Base-by-base conservation (phyloP, 257 asterid genomes). In the Salvia rosmarinus region DNA sequence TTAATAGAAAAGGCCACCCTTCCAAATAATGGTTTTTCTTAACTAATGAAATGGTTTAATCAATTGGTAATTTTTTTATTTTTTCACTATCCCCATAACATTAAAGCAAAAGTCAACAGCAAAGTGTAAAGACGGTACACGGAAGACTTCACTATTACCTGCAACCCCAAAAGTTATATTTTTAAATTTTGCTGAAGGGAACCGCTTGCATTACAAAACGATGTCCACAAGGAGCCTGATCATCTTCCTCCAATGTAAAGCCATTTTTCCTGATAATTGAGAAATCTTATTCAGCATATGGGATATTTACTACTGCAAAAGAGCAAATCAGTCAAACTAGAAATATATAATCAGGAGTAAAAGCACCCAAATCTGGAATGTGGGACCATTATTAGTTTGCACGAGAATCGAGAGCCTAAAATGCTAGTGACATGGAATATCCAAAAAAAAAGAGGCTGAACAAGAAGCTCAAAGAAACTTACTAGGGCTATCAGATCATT, bases 181-280 rank as follows among this genome's bases (percentile, higher is more conserved):
- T 87, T n/a, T n/a, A n/a, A n/a, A n/a, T n/a, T n/a, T 95, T 91
- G 81, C 99, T 95, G 88, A 89, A 95, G 75, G 98, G 99, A 73
- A 95, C 94, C 74, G 99, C 95, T 83, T 89, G 91, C 64, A 95
- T 86, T 75, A 87, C 79, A 75, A 84, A 95, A 32, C 96, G 96
- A 34, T 32, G 84, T 50, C 99, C 99, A 5, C 92, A 84, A 72
- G 96, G 95, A 82, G 99, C 96, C 39, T 81, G 66, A 80, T 75
- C 46, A 72, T 91, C 96, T 81, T 95, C 99, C 84, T 83, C 93
- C 85, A 95, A 59, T 34, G 79, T 65, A 79, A 95, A 95, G 2
- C 99, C 99, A 78, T 95, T 95, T 89, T 75, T 89, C 90, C 99
- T 95, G 90, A 42, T 60, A 76, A 72, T 75, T 30, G 37, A 75